Conservation (phyloP, 2,329 filamentous ascomycete species). For the Cercospora zeina region DNA sequence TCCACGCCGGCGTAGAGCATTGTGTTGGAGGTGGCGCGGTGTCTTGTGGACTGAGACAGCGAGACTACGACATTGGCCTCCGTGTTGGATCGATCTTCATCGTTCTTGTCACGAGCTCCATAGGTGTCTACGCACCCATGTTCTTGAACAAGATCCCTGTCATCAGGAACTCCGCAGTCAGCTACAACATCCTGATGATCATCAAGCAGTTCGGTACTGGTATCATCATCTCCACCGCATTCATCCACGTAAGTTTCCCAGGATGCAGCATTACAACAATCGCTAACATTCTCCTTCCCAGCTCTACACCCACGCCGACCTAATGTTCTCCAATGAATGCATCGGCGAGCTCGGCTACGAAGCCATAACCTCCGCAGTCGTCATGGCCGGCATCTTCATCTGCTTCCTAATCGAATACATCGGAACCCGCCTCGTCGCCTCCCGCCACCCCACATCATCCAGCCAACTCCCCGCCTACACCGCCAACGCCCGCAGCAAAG, state of each 20-base stretch:
- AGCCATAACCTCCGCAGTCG: conserved; percentile 66
- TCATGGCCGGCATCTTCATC: conserved; percentile 72
- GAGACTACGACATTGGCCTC: conserved; percentile 67
- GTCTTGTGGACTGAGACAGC: conserved; percentile 51
- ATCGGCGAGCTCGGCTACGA: conserved; percentile 67
- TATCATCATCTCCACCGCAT: conserved; percentile 70
- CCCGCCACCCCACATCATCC: conserved; percentile 7
- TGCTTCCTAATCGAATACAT: conserved; percentile 71
- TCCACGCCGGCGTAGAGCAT: conserved; percentile 72
- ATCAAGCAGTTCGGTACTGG: conserved; percentile 73
- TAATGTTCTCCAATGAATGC: conserved; percentile 73
- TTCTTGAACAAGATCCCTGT: conserved; percentile 58
- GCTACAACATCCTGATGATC: conserved; percentile 57
- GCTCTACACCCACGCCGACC: conserved; percentile 69
- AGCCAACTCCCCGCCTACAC: conserved; percentile 31
- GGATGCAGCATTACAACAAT: not conserved
- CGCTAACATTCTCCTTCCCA: conserved; percentile 37
- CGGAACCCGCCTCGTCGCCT: conserved; percentile 36
- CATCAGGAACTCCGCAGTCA: conserved; percentile 47
- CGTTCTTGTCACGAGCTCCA: conserved; percentile 65
- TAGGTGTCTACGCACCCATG: conserved; percentile 70
- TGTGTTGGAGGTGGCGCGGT: conserved; percentile 55
- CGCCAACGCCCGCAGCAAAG: conserved; percentile 11
- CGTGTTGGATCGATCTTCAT: conserved; percentile 72
- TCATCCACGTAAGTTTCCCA: conserved; percentile 59